Percentiles rank a stretch among this genome's conserved stretches.
These are phyloP conservation scores for Globisporangium polare DNA, from an alignment of 352 stramenopile genomes.

Conservation along the genomic window DNA sequence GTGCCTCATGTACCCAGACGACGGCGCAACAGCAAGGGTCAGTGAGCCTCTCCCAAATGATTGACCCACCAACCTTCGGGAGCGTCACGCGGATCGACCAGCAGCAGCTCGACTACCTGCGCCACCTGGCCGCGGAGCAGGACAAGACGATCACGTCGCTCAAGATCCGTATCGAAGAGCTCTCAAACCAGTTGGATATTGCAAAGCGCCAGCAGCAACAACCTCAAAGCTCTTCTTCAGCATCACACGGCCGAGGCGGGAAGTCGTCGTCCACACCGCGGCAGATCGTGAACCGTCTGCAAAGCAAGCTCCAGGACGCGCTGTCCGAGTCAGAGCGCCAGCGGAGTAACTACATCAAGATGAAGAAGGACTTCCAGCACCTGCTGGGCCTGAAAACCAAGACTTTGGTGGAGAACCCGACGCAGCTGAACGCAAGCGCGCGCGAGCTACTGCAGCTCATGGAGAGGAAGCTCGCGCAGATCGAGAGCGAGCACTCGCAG, in stretches of 20 bases:
- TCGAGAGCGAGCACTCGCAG: constrained; percentile 35
- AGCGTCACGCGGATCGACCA: constrained; percentile 31
- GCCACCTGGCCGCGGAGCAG: constrained; percentile 43
- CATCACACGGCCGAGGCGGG: neutral
- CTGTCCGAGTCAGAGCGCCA: constrained; percentile 42
- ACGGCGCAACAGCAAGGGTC: neutral
- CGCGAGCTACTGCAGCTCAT: constrained; percentile 35
- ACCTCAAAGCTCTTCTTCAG: neutral
- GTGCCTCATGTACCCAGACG: neutral
- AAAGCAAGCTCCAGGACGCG: constrained; percentile 34
- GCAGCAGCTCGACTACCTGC: constrained; percentile 45
- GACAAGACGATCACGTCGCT: constrained; percentile 43
- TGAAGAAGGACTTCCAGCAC: constrained; percentile 49
- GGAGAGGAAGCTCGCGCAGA: constrained; percentile 35
- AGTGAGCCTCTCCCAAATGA: neutral
- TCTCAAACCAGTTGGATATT: constrained; percentile 22
- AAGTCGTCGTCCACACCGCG: constrained; percentile 16
- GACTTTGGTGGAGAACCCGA: constrained; percentile 28
- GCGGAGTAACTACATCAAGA: constrained; percentile 33
- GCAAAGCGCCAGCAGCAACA: constrained; percentile 8
- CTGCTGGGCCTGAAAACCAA: constrained; percentile 41
- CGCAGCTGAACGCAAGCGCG: constrained; percentile 28
- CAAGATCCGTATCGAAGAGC: constrained; percentile 39
- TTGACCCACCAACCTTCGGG: constrained; percentile 20
- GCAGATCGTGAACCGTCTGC: constrained; percentile 23